Evolutionary conservation across 768 basidiomycete species (phyloP).

Genomic region (Leccinum subgranulosum): DNA sequence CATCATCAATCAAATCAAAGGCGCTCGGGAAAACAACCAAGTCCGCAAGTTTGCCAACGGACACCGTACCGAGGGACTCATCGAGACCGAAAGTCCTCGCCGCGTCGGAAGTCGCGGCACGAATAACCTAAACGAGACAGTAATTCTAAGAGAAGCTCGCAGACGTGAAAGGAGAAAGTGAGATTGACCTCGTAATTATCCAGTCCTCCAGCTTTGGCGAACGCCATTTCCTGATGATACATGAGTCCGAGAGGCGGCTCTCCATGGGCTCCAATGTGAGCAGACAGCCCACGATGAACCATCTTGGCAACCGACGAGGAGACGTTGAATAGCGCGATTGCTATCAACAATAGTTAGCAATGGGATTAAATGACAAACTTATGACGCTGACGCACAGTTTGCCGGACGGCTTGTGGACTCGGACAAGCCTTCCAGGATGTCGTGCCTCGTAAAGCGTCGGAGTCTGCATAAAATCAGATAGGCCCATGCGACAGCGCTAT

Average conservation of each 20-base stretch:
- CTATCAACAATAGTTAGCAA: constrained; percentile 30
- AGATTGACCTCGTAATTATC: constrained; percentile 61
- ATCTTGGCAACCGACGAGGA: constrained; percentile 66
- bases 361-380: background rate
- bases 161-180: background rate
- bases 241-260: constrained; percentile 70
- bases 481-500: background rate
- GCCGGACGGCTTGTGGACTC: constrained; percentile 60
- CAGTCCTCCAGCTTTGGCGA: constrained; percentile 60
- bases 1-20: constrained; percentile 53
- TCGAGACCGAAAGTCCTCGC: constrained; percentile 64
- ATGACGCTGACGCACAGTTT: constrained; percentile 44
- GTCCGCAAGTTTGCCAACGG: constrained; percentile 67
- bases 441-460: constrained; percentile 61
- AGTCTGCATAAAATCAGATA: constrained; percentile 40
- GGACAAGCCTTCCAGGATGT: constrained; percentile 54
- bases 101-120: constrained; percentile 64
- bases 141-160: background rate
- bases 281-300: constrained; percentile 57
- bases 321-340: constrained; percentile 65
- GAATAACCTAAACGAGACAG: constrained; percentile 46
- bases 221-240: constrained; percentile 74
- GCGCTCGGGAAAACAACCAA: constrained; percentile 62
- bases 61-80: constrained; percentile 59
- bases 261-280: constrained; percentile 74